Conservation (phyloP, 192 early-diverging fungal genomes). For the Blastocladiella britannica region DNA sequence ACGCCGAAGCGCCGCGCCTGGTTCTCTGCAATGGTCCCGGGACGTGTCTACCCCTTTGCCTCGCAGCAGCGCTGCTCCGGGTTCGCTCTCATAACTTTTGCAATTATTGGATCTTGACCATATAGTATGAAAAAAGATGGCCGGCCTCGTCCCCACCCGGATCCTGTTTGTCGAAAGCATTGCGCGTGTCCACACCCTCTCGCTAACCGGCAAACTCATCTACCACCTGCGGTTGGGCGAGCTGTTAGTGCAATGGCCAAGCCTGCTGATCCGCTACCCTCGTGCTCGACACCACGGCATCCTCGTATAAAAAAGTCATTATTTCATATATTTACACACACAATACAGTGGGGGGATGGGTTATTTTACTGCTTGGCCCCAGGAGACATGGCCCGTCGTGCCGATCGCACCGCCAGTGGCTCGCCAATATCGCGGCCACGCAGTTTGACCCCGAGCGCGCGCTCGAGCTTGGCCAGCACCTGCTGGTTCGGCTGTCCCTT, state of each 20-base stretch:
- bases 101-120: background rate
- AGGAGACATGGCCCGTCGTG: background rate
- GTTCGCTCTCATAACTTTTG: slow-evolving; percentile 12
- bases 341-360: background rate
- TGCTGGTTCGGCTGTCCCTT: slow-evolving; percentile 77
- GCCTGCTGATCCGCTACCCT: slow-evolving; percentile 26
- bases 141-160: slow-evolving; percentile 28
- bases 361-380: background rate
- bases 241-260: slow-evolving; percentile 85
- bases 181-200: slow-evolving; percentile 66
- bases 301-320: slow-evolving; percentile 20
- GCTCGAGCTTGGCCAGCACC: slow-evolving; percentile 72
- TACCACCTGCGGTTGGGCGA: slow-evolving; percentile 49
- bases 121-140: slow-evolving; percentile 11
- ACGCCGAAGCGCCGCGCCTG: slow-evolving; percentile 28
- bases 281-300: slow-evolving; percentile 36
- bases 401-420: slow-evolving; percentile 16
- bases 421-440: slow-evolving; percentile 52
- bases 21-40: slow-evolving; percentile 80
- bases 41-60: slow-evolving; percentile 53
- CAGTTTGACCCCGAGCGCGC: slow-evolving; percentile 69
- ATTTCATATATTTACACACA: background rate
- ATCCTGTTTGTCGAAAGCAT: slow-evolving; percentile 79
- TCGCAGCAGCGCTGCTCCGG: slow-evolving; percentile 34
- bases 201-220: slow-evolving; percentile 65